Evolutionary conservation across 2,329 filamentous ascomycete species (phyloP).

Genomic region (Exophiala aquamarina): DNA sequence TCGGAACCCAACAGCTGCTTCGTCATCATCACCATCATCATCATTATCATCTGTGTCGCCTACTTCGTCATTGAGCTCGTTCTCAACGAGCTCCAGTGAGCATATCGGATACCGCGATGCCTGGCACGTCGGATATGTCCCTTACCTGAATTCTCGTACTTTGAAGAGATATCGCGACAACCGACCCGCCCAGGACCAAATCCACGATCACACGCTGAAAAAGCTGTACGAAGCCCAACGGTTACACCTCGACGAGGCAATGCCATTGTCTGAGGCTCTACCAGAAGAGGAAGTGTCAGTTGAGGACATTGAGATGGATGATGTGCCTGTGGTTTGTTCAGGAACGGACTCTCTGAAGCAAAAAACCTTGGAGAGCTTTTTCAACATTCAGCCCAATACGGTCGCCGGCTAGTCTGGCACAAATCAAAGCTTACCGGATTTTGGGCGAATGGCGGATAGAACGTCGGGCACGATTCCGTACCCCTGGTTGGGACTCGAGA

Average conservation of each 20-base stretch:
- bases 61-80: slow-evolving; percentile 8
- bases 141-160: slow-evolving; percentile 56
- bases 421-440: too few species aligned
- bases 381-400: neutral
- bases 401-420: too few species aligned
- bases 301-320: slow-evolving; percentile 15
- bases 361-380: neutral
- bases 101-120: neutral
- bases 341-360: slow-evolving; percentile 1
- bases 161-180: slow-evolving; percentile 60
- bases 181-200: slow-evolving; percentile 55
- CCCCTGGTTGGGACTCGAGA: too few species aligned
- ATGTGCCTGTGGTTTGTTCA: slow-evolving; percentile 6
- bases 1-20: neutral
- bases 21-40: slow-evolving; percentile 7
- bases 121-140: slow-evolving; percentile 8
- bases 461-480: too few species aligned
- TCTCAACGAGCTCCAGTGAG: neutral
- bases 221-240: slow-evolving; percentile 27
- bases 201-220: slow-evolving; percentile 34
- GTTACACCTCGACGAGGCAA: slow-evolving; percentile 20
- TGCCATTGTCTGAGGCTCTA: slow-evolving; percentile 17
- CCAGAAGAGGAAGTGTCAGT: neutral
- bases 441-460: too few species aligned
- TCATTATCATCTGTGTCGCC: slow-evolving; percentile 9